phyloP scores from a whole-genome alignment of 2,329 filamentous ascomycete species.

The Fusarium longipes region DNA sequence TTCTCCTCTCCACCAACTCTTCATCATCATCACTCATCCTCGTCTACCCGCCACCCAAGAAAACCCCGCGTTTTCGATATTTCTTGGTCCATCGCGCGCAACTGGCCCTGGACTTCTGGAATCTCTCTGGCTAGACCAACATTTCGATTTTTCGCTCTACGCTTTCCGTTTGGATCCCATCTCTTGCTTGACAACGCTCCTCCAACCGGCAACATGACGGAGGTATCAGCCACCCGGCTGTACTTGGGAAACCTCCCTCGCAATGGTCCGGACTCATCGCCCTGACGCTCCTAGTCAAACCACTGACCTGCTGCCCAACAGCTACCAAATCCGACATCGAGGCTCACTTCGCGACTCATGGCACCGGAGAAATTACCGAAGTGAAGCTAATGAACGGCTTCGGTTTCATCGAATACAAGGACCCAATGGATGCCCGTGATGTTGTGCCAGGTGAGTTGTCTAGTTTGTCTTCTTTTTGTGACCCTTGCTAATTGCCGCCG shows the following conservation, averaged over 20 bases:
- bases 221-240: slow-evolving; percentile 93
- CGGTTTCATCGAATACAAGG: slow-evolving; percentile 99
- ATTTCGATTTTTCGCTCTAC: slow-evolving; percentile 19
- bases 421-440: slow-evolving; percentile 97
- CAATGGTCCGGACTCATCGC: slow-evolving; percentile 73
- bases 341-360: slow-evolving; percentile 93
- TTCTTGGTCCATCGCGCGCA: slow-evolving; percentile 41
- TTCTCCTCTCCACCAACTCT: slow-evolving; percentile 45
- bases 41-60: slow-evolving; percentile 21
- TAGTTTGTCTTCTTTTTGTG: slow-evolving; percentile 27
- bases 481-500: slow-evolving; percentile 38
- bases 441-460: slow-evolving; percentile 88
- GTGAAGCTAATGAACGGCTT: slow-evolving; percentile 99
- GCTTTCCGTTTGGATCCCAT: slow-evolving; percentile 31
- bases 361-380: slow-evolving; percentile 96
- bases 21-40: slow-evolving; percentile 26
- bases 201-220: slow-evolving; percentile 70
- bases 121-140: slow-evolving; percentile 22
- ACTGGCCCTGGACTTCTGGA: slow-evolving; percentile 44
- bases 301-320: slow-evolving; percentile 65
- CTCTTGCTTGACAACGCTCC: slow-evolving; percentile 23
- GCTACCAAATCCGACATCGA: slow-evolving; percentile 98
- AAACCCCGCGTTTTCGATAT: slow-evolving; percentile 32
- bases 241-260: slow-evolving; percentile 98
- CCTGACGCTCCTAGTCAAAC: slow-evolving; percentile 47